Base-by-base conservation (phyloP, 2,329 filamentous ascomycete genomes). In the Lithohypha guttulata region DNA sequence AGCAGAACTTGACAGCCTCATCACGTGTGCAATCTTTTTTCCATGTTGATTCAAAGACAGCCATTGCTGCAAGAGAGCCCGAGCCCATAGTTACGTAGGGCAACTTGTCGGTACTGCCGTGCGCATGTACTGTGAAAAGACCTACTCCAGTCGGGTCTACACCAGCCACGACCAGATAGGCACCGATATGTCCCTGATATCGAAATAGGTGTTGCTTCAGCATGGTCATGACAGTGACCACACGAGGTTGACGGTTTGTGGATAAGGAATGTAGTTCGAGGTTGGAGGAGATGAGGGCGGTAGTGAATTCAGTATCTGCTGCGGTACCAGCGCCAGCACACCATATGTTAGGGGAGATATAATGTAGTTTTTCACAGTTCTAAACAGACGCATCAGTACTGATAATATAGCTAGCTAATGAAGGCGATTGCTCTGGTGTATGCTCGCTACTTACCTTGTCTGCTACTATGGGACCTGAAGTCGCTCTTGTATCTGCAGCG, bases 321-420 rank as follows among this genome's bases (percentile, higher is more conserved):
- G 91, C 91, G 36, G 91, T 98, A 63, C 93, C 91, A 52, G 91
- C 93, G 53, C 91, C 91, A 7, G 91, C 91, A 66, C 91, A 98
- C 91, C 91, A 98, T 66, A 98, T 98, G 65, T 95, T 86, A 44
- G 91, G 89, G 29, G 91, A 75, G 63, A 98, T 98, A 73, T 93
- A 98, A 70, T 98, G 91, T 50, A 98, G 79, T 71, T 98, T 98
- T 70, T 98, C 89, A 71, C 91, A 96, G 75, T 98, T 98, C 84
- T 77, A 53, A 41, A n/a, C n/a, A n/a, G n/a, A n/a, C n/a, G n/a
- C n/a, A n/a, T n/a, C n/a, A n/a, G n/a, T n/a, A n/a, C n/a, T n/a
- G n/a, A n/a, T n/a, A n/a, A n/a, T n/a, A n/a, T n/a, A n/a, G n/a
- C n/a, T n/a, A n/a, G n/a, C n/a, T n/a, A n/a, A n/a, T n/a, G n/a